Evolutionary conservation across 2,329 filamentous ascomycete species (phyloP).

Genomic region (Hypocreales sp.): DNA sequence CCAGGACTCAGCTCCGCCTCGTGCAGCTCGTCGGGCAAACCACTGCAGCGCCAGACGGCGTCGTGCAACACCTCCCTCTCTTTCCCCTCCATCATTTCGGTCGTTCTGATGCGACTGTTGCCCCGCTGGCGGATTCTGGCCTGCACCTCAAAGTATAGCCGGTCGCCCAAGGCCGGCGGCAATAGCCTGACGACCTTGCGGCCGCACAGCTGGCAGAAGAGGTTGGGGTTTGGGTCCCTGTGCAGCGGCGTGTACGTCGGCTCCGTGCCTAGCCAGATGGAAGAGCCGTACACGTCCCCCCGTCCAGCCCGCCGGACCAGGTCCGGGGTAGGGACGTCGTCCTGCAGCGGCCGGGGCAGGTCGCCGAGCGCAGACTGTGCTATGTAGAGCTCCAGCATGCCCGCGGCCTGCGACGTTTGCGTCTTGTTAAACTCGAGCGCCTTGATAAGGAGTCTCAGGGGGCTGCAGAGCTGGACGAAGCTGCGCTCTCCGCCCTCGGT

Average conservation of each 20-base stretch:
- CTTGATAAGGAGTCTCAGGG: conserved; percentile 49
- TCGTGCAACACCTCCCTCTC: conserved; percentile 53
- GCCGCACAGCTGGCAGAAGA: conserved; percentile 72
- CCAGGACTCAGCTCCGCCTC: conserved; percentile 44
- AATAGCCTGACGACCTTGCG: conserved; percentile 61
- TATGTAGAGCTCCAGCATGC: conserved; percentile 51
- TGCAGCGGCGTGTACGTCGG: conserved; percentile 86
- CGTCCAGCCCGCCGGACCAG: conserved; percentile 48
- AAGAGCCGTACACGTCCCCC: conserved; percentile 76
- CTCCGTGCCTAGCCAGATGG: conserved; percentile 75
- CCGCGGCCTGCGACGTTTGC: conserved; percentile 6
- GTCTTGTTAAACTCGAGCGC: conserved; percentile 30
- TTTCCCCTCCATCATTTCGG: conserved; percentile 80
- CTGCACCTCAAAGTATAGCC: conserved; percentile 43
- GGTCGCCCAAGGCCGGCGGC: conserved; percentile 44
- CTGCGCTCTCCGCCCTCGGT: conserved; percentile 8
- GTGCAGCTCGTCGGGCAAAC: conserved; percentile 16
- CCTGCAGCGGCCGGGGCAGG: conserved; percentile 45
- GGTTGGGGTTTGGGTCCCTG: conserved; percentile 83
- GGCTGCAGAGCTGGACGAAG: conserved; percentile 44
- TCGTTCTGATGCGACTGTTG: conserved; percentile 46
- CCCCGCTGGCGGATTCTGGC: conserved; percentile 18
- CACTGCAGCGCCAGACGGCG: conserved; percentile 47
- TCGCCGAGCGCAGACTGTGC: conserved; percentile 63
- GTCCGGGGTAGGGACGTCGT: conserved; percentile 53